Evolutionary conservation across 192 early-diverging fungal genomes (phyloP).

Genomic region (Allomyces macrogynus): DNA sequence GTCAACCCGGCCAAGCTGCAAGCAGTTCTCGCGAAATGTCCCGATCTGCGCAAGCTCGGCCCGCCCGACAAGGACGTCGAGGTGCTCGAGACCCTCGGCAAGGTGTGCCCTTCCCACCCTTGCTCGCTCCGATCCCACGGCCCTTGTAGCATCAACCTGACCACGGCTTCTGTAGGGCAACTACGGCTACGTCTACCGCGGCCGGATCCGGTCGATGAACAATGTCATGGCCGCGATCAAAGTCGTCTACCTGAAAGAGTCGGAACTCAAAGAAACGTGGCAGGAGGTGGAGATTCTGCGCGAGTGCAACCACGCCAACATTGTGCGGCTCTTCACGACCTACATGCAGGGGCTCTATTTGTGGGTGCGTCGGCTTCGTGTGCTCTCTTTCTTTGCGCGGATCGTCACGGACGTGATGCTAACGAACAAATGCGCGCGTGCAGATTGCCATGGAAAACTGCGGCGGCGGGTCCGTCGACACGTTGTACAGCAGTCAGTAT

Average conservation of each 20-base stretch:
- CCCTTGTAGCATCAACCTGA: no score
- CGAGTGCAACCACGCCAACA: constrained; percentile 30
- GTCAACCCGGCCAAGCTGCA: not conserved
- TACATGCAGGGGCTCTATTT: constrained; percentile 41
- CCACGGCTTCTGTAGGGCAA: constrained; percentile 21
- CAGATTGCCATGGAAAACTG: constrained; percentile 31
- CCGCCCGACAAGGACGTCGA: constrained; percentile 16
- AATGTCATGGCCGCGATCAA: constrained; percentile 36
- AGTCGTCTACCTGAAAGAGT: constrained; percentile 42
- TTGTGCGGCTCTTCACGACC: constrained; percentile 33
- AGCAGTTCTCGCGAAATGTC: not conserved
- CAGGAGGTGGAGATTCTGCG: constrained; percentile 48
- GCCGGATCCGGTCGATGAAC: constrained; percentile 10
- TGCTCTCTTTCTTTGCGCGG: no score
- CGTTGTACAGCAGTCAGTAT: constrained; percentile 6
- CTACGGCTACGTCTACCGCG: constrained; percentile 44
- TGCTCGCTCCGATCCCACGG: no score
- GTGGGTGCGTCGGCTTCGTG: constrained; percentile 18
- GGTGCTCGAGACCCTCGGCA: constrained; percentile 41
- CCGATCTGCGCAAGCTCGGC: not conserved
- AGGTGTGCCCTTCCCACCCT: constrained; percentile 3
- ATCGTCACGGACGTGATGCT: no score
- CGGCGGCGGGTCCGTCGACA: constrained; percentile 19
- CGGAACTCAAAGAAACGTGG: constrained; percentile 39
- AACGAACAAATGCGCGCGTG: no score